Evolutionary conservation across 1,139 yeast genomes (phyloP).

Genomic region (Zygosaccharomyces sapae): DNA sequence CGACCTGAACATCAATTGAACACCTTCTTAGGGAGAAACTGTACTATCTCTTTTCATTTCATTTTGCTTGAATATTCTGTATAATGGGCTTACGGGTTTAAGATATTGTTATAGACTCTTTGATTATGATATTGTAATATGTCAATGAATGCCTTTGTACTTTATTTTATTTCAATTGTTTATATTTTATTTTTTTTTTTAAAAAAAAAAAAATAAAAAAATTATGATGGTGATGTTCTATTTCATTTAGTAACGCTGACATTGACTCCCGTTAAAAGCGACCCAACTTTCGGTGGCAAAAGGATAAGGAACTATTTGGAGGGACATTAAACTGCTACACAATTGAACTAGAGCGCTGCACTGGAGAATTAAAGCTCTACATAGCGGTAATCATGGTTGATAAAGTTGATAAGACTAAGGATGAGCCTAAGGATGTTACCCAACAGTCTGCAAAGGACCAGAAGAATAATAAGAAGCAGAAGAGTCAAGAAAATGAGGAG

Average conservation of each 20-base stretch:
- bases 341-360: neutral
- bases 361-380: slow-evolving; percentile 1
- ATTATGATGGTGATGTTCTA: no score
- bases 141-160: no score
- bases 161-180: neutral
- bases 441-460: slow-evolving; percentile 18
- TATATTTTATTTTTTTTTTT: neutral
- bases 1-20: neutral
- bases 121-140: no score
- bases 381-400: slow-evolving; percentile 12
- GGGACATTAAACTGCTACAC: slow-evolving; percentile 4
- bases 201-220: no score
- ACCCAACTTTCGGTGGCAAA: slow-evolving; percentile 12
- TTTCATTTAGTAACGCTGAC: slow-evolving; percentile 1
- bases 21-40: no score
- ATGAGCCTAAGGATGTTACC: slow-evolving; percentile 12
- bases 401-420: slow-evolving; percentile 13
- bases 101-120: no score
- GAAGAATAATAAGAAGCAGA: slow-evolving; percentile 19
- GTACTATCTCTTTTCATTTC: neutral
- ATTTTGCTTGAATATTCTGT: neutral
- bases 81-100: slow-evolving; percentile 4
- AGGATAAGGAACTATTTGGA: slow-evolving; percentile 6
- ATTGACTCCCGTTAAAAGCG: slow-evolving; percentile 8
- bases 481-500: slow-evolving; percentile 43